Evolutionary conservation across 371 early-diverging fungal genomes (phyloP).

Genomic region (Haplosporangium sp.): DNA sequence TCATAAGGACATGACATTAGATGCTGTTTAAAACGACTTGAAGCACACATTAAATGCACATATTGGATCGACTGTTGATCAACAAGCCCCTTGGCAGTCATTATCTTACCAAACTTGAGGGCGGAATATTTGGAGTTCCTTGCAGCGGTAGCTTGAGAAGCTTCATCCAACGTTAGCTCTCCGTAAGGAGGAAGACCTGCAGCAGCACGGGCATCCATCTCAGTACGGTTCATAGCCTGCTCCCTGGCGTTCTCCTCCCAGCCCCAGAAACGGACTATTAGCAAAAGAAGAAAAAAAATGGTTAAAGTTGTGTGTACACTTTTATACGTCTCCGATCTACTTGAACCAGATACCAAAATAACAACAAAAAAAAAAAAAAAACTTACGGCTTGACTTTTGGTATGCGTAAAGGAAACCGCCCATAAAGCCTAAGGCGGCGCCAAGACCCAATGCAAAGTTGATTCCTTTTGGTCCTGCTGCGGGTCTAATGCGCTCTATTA

Average conservation of each 20-base stretch:
- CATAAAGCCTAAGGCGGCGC: conserved; percentile 66
- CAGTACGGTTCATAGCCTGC: conserved; percentile 73
- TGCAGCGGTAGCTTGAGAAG: conserved; percentile 75
- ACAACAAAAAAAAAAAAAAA: neutral
- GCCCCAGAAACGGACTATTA: conserved; percentile 93
- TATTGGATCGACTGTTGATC: too few species aligned
- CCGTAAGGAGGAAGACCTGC: conserved; percentile 83
- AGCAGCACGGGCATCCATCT: conserved; percentile 71
- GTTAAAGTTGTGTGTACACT: neutral
- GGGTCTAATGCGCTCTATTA: conserved; percentile 46
- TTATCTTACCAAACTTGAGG: conserved; percentile 72
- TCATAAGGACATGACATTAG: too few species aligned
- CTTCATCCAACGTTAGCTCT: conserved; percentile 67
- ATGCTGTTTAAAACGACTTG: too few species aligned
- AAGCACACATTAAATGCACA: too few species aligned
- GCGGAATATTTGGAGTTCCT: conserved; percentile 77
- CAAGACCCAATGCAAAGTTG: conserved; percentile 63
- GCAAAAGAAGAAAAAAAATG: conserved; percentile 3
- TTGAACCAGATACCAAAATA: conserved; percentile 24
- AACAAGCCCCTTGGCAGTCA: too few species aligned
- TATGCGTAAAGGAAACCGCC: conserved; percentile 80
- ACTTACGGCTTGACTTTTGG: conserved; percentile 76
- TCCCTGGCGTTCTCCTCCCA: conserved; percentile 91
- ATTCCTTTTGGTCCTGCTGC: conserved; percentile 60
- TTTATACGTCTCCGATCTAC: neutral